phyloP scores from a whole-genome alignment of 352 stramenopile species.

The Phytopythium cucurbitacearum region DNA sequence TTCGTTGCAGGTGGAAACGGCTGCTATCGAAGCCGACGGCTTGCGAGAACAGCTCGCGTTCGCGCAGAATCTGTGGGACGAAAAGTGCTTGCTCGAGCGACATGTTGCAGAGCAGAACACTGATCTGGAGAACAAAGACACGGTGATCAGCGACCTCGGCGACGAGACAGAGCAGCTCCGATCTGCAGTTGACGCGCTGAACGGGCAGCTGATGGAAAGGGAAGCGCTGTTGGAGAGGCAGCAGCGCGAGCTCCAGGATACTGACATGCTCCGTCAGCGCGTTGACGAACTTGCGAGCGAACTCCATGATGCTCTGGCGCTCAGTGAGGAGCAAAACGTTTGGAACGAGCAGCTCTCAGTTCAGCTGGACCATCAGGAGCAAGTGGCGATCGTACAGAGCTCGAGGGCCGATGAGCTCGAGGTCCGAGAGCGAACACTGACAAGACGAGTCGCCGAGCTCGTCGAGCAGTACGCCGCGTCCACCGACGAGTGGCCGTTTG shows the following conservation, averaged over 20 bases:
- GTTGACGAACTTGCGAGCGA: background rate
- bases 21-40: constrained; percentile 12
- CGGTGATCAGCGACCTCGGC: constrained; percentile 16
- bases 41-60: constrained; percentile 20
- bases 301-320: constrained; percentile 1
- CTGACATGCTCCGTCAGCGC: background rate
- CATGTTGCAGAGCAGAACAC: constrained; percentile 11
- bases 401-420: constrained; percentile 3
- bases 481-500: background rate
- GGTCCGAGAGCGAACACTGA: background rate
- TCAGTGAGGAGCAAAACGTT: constrained; percentile 20
- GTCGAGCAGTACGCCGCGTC: background rate
- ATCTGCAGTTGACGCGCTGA: background rate
- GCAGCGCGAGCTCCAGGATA: background rate
- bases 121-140: constrained; percentile 8
- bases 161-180: constrained; percentile 10
- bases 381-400: background rate
- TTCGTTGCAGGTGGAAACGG: constrained; percentile 16
- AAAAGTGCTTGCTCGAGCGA: constrained; percentile 19
- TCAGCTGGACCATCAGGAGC: constrained; percentile 1
- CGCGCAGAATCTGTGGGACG: constrained; percentile 13
- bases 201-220: background rate
- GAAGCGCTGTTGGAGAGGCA: background rate
- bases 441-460: background rate
- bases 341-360: constrained; percentile 4